Evolutionary conservation across 2,329 filamentous ascomycete genomes (phyloP).

Genomic region (Aureobasidium mangrovei): DNA sequence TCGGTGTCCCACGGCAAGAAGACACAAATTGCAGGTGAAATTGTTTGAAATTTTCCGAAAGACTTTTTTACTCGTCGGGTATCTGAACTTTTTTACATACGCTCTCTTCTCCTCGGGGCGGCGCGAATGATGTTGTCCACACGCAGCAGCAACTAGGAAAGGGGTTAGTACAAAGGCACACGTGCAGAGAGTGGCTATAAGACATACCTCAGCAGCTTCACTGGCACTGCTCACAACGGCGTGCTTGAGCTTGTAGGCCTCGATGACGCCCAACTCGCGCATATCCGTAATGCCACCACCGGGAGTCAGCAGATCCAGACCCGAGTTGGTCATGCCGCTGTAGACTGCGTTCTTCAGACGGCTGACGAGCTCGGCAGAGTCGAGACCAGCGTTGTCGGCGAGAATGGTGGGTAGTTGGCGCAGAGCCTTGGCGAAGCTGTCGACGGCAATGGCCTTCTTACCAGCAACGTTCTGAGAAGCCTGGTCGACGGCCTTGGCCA

Average conservation of each 20-base stretch:
- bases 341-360: conserved; percentile 90
- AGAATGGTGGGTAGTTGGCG: conserved; percentile 93
- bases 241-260: conserved; percentile 97
- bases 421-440: conserved; percentile 79
- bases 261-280: conserved; percentile 88
- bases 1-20: not conserved
- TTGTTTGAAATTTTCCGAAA: not conserved
- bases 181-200: not conserved
- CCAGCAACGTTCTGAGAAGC: conserved; percentile 89
- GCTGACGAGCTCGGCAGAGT: conserved; percentile 88
- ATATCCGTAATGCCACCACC: conserved; percentile 93
- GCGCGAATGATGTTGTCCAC: conserved; percentile 98
- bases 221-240: conserved; percentile 96
- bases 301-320: conserved; percentile 78
- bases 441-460: conserved; percentile 91
- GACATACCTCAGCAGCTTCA: conserved; percentile 84
- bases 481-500: conserved; percentile 95
- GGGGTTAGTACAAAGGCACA: not conserved
- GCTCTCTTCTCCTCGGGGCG: conserved; percentile 73
- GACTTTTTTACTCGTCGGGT: conserved; percentile 8
- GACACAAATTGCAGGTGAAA: too few species aligned
- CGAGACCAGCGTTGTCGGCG: conserved; percentile 92
- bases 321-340: conserved; percentile 85
- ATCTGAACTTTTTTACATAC: conserved; percentile 46
- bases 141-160: conserved; percentile 65